phyloP scores from a whole-genome alignment of 148 eudicot species.

The Diospyros kaki region DNA sequence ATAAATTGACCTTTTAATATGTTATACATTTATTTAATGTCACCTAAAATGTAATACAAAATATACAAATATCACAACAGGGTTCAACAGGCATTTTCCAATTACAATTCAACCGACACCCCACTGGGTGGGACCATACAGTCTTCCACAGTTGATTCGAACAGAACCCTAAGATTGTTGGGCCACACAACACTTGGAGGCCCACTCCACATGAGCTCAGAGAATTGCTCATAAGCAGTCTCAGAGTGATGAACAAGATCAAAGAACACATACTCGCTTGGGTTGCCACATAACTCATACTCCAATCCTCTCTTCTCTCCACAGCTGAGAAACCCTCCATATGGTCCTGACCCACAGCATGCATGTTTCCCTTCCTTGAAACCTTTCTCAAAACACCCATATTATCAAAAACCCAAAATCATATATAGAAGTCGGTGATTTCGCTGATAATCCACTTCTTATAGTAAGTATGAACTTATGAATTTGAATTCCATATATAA shows the following conservation, averaged over 20 bases:
- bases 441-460: not conserved
- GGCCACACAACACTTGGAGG: conserved; percentile 31
- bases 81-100: too few relatives aligned
- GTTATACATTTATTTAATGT: too few relatives aligned
- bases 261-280: conserved; percentile 40
- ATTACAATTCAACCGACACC: too few relatives aligned
- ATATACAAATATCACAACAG: too few relatives aligned
- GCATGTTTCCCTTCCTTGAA: conserved; percentile 35
- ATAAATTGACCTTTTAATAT: too few relatives aligned
- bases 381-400: conserved; percentile 15
- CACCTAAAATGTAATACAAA: too few relatives aligned
- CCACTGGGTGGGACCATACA: too few relatives aligned
- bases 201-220: conserved; percentile 46
- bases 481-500: too few relatives aligned
- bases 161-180: conserved; percentile 35
- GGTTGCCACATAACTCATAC: conserved; percentile 21
- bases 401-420: not conserved
- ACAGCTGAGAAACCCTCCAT: conserved; percentile 36
- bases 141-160: not conserved
- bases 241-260: conserved; percentile 43
- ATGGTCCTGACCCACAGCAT: conserved; percentile 41
- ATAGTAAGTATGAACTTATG: too few relatives aligned
- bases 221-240: conserved; percentile 35
- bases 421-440: too few relatives aligned
- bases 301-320: conserved; percentile 33